Evolutionary conservation across 148 eudicot species (phyloP).

Genomic region (Rhododendron kiyosumense): DNA sequence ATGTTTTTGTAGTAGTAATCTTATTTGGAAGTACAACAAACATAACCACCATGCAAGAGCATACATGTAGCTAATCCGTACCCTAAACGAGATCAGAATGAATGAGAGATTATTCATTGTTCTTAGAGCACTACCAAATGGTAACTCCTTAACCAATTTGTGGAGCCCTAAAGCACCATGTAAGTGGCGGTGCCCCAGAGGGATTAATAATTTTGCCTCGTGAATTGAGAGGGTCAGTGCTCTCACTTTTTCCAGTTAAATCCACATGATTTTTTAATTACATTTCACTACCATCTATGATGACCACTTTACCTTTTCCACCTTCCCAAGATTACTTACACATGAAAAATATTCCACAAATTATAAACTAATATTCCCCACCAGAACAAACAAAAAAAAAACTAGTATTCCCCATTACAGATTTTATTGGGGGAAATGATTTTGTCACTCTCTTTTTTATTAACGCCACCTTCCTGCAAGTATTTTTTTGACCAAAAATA

Average conservation of each 20-base stretch:
- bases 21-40: background rate
- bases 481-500: too few species aligned
- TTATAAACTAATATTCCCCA: background rate
- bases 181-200: background rate
- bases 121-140: too few species aligned
- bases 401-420: background rate
- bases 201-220: background rate
- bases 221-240: conserved; percentile 15
- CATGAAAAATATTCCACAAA: background rate
- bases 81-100: background rate
- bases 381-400: background rate
- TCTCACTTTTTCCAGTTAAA: conserved; percentile 7
- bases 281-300: conserved; percentile 15
- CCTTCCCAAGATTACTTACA: background rate
- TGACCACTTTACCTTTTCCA: conserved; percentile 5
- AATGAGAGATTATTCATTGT: background rate
- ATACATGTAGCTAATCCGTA: background rate
- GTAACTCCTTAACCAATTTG: too few species aligned
- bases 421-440: background rate
- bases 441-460: too few species aligned
- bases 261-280: background rate
- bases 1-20: background rate
- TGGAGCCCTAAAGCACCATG: background rate
- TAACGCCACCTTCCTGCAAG: too few species aligned
- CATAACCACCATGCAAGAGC: background rate